Evolutionary conservation across 495 filamentous ascomycete genomes (phyloP).

Genomic region (Neurospora intermedia): DNA sequence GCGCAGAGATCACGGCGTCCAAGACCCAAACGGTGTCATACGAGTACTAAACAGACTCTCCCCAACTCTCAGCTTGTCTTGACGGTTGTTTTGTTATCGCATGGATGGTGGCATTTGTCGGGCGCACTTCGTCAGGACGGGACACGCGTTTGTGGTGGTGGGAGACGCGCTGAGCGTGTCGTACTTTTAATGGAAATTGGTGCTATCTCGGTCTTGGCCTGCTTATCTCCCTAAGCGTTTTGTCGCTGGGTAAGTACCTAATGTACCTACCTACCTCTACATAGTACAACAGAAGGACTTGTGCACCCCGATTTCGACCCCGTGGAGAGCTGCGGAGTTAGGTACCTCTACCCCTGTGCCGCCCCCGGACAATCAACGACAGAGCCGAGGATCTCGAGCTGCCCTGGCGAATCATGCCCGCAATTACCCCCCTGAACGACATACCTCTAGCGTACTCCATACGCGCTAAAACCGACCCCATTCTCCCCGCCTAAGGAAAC

Average conservation of each 20-base stretch:
- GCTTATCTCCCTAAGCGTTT: background rate
- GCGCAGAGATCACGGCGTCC: conserved; percentile 9
- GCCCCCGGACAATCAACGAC: too few species aligned
- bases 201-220: background rate
- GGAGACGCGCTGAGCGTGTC: background rate
- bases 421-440: background rate
- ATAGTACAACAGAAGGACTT: too few species aligned
- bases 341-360: too few species aligned
- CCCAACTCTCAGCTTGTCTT: background rate
- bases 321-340: background rate
- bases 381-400: too few species aligned
- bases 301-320: background rate
- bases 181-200: background rate
- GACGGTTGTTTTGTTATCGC: background rate
- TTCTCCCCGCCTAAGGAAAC: background rate
- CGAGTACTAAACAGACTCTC: background rate
- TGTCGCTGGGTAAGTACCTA: too few species aligned
- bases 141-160: background rate
- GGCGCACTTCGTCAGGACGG: background rate
- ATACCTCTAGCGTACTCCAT: background rate
- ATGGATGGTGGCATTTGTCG: background rate
- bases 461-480: background rate
- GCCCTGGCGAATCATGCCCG: background rate
- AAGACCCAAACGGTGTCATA: background rate
- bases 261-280: too few species aligned